Conservation (phyloP, 2,329 filamentous ascomycete genomes). For the Pyricularia grisea region DNA sequence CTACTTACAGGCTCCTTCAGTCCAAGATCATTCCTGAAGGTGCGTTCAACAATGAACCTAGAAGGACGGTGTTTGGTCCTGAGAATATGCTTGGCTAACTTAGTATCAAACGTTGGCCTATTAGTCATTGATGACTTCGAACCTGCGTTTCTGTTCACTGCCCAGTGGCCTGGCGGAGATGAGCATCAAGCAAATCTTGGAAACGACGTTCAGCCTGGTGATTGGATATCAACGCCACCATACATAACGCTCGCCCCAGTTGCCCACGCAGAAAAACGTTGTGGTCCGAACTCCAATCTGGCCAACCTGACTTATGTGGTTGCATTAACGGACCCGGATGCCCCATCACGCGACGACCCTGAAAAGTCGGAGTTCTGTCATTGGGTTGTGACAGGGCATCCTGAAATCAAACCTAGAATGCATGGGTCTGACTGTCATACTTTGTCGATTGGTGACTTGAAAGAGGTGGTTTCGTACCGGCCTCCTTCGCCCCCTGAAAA, state of each 20-base stretch:
- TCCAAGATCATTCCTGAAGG: conserved; percentile 2
- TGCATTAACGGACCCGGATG: conserved; percentile 32
- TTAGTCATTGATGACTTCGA: conserved; percentile 50
- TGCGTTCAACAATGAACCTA: neutral
- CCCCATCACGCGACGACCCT: conserved; percentile 29
- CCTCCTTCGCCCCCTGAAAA: conserved; percentile 29
- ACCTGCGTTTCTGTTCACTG: conserved; percentile 40
- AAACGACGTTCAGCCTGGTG: conserved; percentile 32
- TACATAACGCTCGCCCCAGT: conserved; percentile 19
- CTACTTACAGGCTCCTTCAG: neutral
- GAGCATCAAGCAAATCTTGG: conserved; percentile 33
- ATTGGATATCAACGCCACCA: conserved; percentile 22
- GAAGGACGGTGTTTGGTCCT: too few relatives aligned
- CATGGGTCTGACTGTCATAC: neutral
- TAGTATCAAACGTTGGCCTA: neutral
- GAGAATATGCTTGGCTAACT: neutral
- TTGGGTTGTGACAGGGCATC: conserved; percentile 27
- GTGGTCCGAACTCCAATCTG: too few relatives aligned
- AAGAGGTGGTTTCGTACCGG: conserved; percentile 29
- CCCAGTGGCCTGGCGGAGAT: conserved; percentile 32
- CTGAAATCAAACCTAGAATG: conserved; percentile 11
- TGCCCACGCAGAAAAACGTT: neutral
- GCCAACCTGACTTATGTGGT: conserved; percentile 18
- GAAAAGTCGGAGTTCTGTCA: conserved; percentile 37
- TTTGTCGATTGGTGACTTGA: conserved; percentile 11